These are phyloP conservation scores for Schizosaccharomyces octosporus DNA, from an alignment of 805 yeast species.

Conservation along the genomic window DNA sequence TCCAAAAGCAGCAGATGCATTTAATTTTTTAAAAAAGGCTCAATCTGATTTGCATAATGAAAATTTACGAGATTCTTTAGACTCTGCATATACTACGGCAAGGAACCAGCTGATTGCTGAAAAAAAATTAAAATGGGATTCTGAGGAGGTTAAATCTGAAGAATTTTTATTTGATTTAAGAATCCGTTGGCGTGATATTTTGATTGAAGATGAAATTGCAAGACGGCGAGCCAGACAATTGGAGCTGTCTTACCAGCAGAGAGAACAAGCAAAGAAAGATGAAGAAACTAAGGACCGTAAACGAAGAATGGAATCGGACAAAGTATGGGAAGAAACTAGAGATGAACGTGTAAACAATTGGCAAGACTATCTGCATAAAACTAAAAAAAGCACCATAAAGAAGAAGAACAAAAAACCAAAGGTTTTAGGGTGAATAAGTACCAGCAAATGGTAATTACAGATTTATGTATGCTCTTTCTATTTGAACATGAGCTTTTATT, in stretches of 20 bases:
- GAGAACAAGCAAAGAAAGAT: constrained; percentile 16
- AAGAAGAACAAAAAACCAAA: constrained; percentile 21
- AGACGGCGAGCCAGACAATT: constrained; percentile 20
- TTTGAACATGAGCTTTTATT: too few relatives aligned
- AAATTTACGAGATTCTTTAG: constrained; percentile 19
- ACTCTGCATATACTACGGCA: constrained; percentile 22
- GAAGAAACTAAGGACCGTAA: constrained; percentile 14
- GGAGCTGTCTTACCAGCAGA: constrained; percentile 19
- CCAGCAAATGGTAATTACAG: too few relatives aligned
- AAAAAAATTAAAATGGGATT: constrained; percentile 17
- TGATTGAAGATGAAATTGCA: constrained; percentile 24
- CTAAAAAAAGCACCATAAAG: constrained; percentile 20
- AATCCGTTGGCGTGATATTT: constrained; percentile 18
- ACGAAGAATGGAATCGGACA: constrained; percentile 17
- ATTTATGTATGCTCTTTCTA: too few relatives aligned
- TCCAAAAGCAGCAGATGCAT: constrained; percentile 24
- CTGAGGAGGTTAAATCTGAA: constrained; percentile 10
- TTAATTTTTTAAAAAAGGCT: constrained; percentile 33
- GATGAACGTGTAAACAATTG: constrained; percentile 35
- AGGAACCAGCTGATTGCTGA: constrained; percentile 17
- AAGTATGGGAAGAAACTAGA: constrained; percentile 36
- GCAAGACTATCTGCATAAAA: constrained; percentile 20
- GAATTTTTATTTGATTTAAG: constrained; percentile 21
- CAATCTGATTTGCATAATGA: constrained; percentile 20
- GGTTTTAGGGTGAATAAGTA: constrained; percentile 16